A percentile compares a stretch with the other conserved stretches of the same genome.
These are phyloP conservation scores for Quercus agrifolia DNA, from an alignment of 306 rosid genomes.

Conservation along the genomic window DNA sequence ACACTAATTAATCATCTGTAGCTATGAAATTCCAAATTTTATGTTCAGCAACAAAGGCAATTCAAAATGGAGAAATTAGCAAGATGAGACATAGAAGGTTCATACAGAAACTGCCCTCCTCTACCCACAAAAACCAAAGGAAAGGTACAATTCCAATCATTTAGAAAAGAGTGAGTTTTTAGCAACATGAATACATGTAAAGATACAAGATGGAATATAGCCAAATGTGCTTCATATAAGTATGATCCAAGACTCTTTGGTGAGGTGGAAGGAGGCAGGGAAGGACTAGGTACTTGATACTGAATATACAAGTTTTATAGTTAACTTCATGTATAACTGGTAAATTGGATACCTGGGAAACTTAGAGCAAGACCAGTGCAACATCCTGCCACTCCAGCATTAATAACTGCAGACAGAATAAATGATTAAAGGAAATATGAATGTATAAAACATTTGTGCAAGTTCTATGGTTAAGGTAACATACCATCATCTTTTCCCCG, in stretches of 20 bases:
- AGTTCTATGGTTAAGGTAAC: conserved; percentile 10
- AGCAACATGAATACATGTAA: not conserved
- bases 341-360: conserved; percentile 63
- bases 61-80: not conserved
- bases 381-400: conserved; percentile 98
- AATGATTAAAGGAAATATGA: not conserved
- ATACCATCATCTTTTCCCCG: conserved; percentile 98
- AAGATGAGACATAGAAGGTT: not conserved
- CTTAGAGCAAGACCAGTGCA: conserved; percentile 98
- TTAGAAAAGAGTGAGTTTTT: too few relatives aligned
- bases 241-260: not conserved
- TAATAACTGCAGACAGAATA: conserved; percentile 60
- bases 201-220: not conserved
- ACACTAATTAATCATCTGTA: not conserved
- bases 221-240: not conserved
- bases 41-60: not conserved
- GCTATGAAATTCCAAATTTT: not conserved
- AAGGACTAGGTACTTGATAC: not conserved
- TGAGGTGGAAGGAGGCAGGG: too few relatives aligned
- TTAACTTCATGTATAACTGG: not conserved
- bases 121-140: not conserved
- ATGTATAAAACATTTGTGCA: not conserved
- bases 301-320: not conserved
- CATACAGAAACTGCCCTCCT: not conserved
- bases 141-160: too few relatives aligned